Conservation (phyloP, 257 asterid species). For the Solanum sitiens region DNA sequence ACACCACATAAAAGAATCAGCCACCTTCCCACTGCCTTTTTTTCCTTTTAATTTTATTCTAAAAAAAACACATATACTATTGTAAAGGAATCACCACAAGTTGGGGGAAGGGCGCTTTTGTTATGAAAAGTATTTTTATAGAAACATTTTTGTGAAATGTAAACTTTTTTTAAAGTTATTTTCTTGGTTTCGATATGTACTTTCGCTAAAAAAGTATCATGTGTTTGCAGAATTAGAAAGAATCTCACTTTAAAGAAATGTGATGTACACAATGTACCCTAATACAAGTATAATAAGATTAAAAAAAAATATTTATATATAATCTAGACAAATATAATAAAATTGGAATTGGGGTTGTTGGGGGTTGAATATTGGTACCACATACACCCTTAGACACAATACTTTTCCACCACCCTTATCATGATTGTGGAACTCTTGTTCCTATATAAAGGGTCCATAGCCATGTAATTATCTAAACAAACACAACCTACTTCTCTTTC, state of each 20-base stretch:
- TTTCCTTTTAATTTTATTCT: neutral
- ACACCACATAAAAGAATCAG: neutral
- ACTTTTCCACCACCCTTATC: neutral
- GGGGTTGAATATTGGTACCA: neutral
- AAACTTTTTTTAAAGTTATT: fast-evolving
- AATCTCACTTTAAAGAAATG: neutral
- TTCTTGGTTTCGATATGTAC: neutral
- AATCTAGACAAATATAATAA: neutral
- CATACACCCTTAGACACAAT: neutral
- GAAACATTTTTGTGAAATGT: neutral
- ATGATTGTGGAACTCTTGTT: neutral
- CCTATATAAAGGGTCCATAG: slow-evolving; percentile 6
- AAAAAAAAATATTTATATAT: neutral
- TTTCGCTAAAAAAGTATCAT: neutral
- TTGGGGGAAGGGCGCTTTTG: neutral
- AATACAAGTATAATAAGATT: neutral
- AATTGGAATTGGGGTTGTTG: neutral
- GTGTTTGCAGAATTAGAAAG: neutral
- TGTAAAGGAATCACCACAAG: slow-evolving; percentile 19
- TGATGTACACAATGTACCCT: neutral
- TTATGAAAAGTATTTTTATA: neutral
- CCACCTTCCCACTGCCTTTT: neutral
- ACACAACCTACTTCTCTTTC: neutral
- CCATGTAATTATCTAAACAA: neutral
- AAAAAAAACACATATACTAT: neutral